A percentile compares a stretch with the other conserved stretches of the same genome.
Conservation (phyloP, 2,329 filamentous ascomycete species). For the Ambrosiella beaveri region DNA sequence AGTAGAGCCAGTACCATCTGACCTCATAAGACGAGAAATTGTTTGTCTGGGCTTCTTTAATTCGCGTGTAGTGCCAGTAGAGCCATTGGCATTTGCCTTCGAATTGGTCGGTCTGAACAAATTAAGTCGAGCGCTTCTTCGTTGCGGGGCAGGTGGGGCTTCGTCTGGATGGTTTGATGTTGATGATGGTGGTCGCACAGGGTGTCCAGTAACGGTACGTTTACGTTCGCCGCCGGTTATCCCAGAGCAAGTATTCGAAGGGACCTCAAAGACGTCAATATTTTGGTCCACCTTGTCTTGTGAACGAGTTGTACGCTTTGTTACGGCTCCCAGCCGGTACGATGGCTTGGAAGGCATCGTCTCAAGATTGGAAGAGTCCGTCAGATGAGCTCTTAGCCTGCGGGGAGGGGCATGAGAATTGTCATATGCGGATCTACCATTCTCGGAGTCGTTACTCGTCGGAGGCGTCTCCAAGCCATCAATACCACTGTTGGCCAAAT, state of each 20-base stretch:
- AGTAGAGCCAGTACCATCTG: constrained; percentile 47
- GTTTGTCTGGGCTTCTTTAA: constrained; percentile 71
- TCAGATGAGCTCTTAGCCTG: constrained; percentile 29
- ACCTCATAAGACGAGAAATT: constrained; percentile 46
- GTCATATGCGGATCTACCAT: constrained; percentile 19
- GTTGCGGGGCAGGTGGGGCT: constrained; percentile 38
- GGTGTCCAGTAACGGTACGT: constrained; percentile 79
- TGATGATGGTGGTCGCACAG: constrained; percentile 31
- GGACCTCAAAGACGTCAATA: constrained; percentile 23
- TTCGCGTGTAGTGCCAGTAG: constrained; percentile 36
- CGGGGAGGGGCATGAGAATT: constrained; percentile 35
- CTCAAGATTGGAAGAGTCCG: not conserved
- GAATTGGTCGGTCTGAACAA: constrained; percentile 51
- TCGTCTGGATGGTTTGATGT: constrained; percentile 34
- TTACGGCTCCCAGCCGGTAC: constrained; percentile 28
- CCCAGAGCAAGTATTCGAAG: constrained; percentile 22
- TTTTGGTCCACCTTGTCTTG: constrained; percentile 22
- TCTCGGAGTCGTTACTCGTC: constrained; percentile 10
- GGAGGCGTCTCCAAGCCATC: constrained; percentile 48
- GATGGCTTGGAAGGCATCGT: constrained; percentile 37
- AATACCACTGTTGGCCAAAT: constrained; percentile 18
- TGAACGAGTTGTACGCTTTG: constrained; percentile 25
- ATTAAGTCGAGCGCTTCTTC: constrained; percentile 55
- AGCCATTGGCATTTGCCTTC: constrained; percentile 38
- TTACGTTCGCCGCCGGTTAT: constrained; percentile 51